Conservation (phyloP, 495 filamentous ascomycete genomes). For the Penicillium macrosclerotiorum region DNA sequence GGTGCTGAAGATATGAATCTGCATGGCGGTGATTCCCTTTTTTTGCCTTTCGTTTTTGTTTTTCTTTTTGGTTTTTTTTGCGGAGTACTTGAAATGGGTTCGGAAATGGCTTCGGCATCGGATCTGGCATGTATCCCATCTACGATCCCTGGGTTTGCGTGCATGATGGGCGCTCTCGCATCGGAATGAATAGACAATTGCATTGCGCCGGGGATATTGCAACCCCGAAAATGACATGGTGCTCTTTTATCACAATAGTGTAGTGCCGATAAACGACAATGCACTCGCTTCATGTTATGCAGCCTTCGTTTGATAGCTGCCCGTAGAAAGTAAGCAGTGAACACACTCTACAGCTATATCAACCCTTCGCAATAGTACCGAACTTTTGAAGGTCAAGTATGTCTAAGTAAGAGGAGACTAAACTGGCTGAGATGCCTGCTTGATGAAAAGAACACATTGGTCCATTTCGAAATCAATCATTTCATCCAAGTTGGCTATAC, state of each 20-base stretch:
- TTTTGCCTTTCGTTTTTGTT: not conserved
- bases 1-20: conserved; percentile 10
- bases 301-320: too few relatives aligned
- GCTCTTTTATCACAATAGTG: not conserved
- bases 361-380: too few relatives aligned
- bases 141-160: conserved; percentile 19
- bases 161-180: conserved; percentile 15
- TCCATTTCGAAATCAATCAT: too few relatives aligned
- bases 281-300: too few relatives aligned
- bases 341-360: too few relatives aligned
- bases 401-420: too few relatives aligned
- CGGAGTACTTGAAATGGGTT: conserved; percentile 22
- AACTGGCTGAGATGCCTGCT: too few relatives aligned
- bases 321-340: too few relatives aligned
- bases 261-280: too few relatives aligned
- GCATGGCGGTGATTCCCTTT: conserved; percentile 20
- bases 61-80: conserved; percentile 4
- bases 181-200: conserved; percentile 25
- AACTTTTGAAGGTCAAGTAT: too few relatives aligned
- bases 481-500: too few relatives aligned
- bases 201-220: conserved; percentile 11
- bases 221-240: not conserved
- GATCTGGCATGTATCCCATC: conserved; percentile 13
- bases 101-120: conserved; percentile 13
- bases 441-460: too few relatives aligned